These are phyloP conservation scores for Cryptomeria japonica DNA, from an alignment of 75 land plant species.

Conservation along the genomic window DNA sequence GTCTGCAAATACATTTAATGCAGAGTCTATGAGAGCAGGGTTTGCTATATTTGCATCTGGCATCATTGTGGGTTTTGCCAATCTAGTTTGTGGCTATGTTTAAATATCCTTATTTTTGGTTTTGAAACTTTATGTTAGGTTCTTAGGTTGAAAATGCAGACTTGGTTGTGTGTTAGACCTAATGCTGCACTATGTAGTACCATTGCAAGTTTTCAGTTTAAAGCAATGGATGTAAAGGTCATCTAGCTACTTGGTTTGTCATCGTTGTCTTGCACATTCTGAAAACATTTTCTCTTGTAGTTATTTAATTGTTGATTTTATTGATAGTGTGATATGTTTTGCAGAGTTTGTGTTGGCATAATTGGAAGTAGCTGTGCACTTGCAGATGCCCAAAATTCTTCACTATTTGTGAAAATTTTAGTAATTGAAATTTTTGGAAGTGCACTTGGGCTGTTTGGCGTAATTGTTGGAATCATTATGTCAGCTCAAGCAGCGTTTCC, in stretches of 20 bases:
- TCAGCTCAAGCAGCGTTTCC: slow-evolving; percentile 98
- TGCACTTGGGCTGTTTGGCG: slow-evolving; percentile 95
- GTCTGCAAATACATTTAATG: slow-evolving; percentile 41
- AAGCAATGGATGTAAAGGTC: background rate
- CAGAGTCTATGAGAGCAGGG: slow-evolving; percentile 95
- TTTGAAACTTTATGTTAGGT: background rate
- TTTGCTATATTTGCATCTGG: slow-evolving; percentile 97
- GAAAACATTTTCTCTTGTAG: background rate
- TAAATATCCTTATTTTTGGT: background rate
- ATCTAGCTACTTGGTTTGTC: background rate
- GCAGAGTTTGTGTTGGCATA: slow-evolving; percentile 90
- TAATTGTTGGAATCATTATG: slow-evolving; percentile 97
- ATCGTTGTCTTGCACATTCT: background rate
- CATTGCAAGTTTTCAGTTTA: background rate
- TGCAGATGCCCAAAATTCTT: slow-evolving; percentile 95
- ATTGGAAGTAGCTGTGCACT: slow-evolving; percentile 98
- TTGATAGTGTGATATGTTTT: background rate
- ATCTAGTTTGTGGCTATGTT: slow-evolving; percentile 91
- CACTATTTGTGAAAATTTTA: slow-evolving; percentile 93
- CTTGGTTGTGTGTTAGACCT: background rate
- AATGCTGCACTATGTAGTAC: background rate
- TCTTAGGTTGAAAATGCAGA: background rate
- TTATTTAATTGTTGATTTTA: background rate
- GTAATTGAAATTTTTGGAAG: slow-evolving; percentile 98
- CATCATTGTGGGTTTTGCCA: slow-evolving; percentile 96